These are phyloP conservation scores for Euclidium syriacum DNA, from an alignment of 345 rosid genomes.

Conservation along the genomic window DNA sequence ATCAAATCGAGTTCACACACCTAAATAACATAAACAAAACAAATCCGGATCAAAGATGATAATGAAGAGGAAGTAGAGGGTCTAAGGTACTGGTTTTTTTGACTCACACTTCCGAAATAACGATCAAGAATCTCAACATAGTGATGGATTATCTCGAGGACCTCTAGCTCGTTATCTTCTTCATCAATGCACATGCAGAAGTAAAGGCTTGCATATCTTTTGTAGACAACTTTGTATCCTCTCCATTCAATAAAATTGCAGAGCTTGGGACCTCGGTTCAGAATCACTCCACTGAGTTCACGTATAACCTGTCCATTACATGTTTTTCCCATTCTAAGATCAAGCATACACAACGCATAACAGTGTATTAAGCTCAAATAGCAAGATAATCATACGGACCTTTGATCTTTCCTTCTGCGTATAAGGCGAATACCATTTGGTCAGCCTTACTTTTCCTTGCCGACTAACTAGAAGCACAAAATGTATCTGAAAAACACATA, in stretches of 20 bases:
- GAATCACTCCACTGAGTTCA: slow-evolving; percentile 84
- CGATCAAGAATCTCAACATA: slow-evolving; percentile 93
- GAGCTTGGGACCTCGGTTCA: slow-evolving; percentile 83
- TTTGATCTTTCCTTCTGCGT: slow-evolving; percentile 80
- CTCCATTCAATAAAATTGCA: slow-evolving; percentile 96
- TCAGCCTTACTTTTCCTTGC: slow-evolving; percentile 95
- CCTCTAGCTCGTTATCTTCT: slow-evolving; percentile 86
- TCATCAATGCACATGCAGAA: slow-evolving; percentile 97
- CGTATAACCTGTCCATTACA: slow-evolving; percentile 56
- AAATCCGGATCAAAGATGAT: background rate
- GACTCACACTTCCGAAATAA: slow-evolving; percentile 96
- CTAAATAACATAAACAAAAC: slow-evolving; percentile 30
- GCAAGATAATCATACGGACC: background rate
- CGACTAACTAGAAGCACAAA: slow-evolving; percentile 94
- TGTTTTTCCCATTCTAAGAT: background rate
- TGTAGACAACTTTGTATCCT: slow-evolving; percentile 88
- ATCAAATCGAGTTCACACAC: slow-evolving; percentile 96
- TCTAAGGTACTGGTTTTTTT: background rate
- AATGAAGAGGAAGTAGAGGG: background rate
- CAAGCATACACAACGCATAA: background rate
- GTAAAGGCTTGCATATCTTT: slow-evolving; percentile 95
- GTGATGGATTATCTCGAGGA: slow-evolving; percentile 90
- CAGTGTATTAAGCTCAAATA: background rate
- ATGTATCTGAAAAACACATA: slow-evolving; percentile 22
- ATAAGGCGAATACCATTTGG: slow-evolving; percentile 97